phyloP scores from a whole-genome alignment of 768 basidiomycete genomes.

The Boletus insuetus region DNA sequence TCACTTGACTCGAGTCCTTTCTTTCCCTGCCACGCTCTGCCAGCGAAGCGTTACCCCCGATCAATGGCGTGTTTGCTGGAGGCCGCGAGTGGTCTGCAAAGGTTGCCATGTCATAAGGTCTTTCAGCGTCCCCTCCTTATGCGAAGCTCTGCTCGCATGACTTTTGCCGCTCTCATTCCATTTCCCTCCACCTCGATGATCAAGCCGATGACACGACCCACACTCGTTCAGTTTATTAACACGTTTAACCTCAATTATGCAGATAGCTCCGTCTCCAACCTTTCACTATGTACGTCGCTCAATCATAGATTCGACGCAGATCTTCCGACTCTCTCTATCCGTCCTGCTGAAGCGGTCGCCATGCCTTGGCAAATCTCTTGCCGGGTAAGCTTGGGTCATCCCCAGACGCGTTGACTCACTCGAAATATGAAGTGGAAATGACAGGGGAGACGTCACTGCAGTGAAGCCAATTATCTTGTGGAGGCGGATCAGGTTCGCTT shows the following conservation, averaged over 20 bases:
- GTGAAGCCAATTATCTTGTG: slow-evolving; percentile 42
- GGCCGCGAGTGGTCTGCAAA: slow-evolving; percentile 3
- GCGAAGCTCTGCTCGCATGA: slow-evolving; percentile 18
- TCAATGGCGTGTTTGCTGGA: slow-evolving; percentile 7
- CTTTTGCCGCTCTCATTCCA: slow-evolving; percentile 9
- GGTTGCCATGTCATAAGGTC: slow-evolving; percentile 8
- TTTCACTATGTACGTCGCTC: slow-evolving; percentile 32
- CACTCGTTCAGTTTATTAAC: slow-evolving; percentile 32
- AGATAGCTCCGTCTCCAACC: slow-evolving; percentile 33
- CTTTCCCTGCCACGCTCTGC: too few relatives aligned
- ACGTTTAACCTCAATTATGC: slow-evolving; percentile 38
- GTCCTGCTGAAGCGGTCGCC: slow-evolving; percentile 46
- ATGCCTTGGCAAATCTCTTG: slow-evolving; percentile 52
- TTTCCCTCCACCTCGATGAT: slow-evolving; percentile 41
- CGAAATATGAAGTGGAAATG: slow-evolving; percentile 37
- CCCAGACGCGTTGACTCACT: slow-evolving; percentile 30
- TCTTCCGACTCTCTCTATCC: slow-evolving; percentile 45
- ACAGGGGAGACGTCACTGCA: slow-evolving; percentile 41
- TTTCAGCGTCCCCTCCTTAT: slow-evolving; percentile 24
- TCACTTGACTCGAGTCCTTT: too few relatives aligned
- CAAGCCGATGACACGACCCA: slow-evolving; percentile 37
- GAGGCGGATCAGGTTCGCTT: slow-evolving; percentile 49
- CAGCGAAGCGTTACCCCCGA: too few relatives aligned
- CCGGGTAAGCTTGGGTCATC: slow-evolving; percentile 31
- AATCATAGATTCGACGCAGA: slow-evolving; percentile 34